Conservation (phyloP, 1,139 yeast species). For the Geotrichum australiense region DNA sequence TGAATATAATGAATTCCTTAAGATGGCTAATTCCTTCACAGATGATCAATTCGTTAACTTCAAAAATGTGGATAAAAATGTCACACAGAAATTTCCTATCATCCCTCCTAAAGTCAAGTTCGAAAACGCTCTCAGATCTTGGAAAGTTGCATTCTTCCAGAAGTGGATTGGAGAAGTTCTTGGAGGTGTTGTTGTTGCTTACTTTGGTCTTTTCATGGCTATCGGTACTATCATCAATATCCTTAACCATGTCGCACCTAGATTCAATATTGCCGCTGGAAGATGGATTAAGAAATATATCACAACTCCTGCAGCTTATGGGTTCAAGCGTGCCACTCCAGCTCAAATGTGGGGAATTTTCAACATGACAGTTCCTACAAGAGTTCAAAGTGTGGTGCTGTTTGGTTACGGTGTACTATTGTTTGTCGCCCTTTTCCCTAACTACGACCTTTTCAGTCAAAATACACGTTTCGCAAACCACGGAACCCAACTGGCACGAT, state of each 20-base stretch:
- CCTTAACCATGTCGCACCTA: conserved; percentile 12
- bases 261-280: conserved; percentile 6
- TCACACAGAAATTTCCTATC: conserved; percentile 6
- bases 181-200: conserved; percentile 25
- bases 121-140: background rate
- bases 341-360: conserved; percentile 22
- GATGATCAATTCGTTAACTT: conserved; percentile 9
- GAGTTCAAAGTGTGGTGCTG: conserved; percentile 23
- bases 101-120: background rate
- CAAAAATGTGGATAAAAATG: background rate
- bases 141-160: conserved; percentile 1
- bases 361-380: conserved; percentile 22
- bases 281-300: conserved; percentile 2
- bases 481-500: conserved; percentile 22
- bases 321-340: conserved; percentile 14
- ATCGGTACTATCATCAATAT: conserved; percentile 22
- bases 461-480: conserved; percentile 6
- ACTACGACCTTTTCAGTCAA: conserved; percentile 9
- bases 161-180: conserved; percentile 11
- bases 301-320: conserved; percentile 16
- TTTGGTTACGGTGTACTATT: conserved; percentile 20
- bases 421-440: conserved; percentile 17
- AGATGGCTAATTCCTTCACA: conserved; percentile 7
- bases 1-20: too few species aligned
- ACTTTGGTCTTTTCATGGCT: conserved; percentile 24